A percentile compares a stretch with the other conserved stretches of the same genome.
phyloP scores from a whole-genome alignment of 2,329 filamentous ascomycete genomes.

The Diaporthe aspalathi region DNA sequence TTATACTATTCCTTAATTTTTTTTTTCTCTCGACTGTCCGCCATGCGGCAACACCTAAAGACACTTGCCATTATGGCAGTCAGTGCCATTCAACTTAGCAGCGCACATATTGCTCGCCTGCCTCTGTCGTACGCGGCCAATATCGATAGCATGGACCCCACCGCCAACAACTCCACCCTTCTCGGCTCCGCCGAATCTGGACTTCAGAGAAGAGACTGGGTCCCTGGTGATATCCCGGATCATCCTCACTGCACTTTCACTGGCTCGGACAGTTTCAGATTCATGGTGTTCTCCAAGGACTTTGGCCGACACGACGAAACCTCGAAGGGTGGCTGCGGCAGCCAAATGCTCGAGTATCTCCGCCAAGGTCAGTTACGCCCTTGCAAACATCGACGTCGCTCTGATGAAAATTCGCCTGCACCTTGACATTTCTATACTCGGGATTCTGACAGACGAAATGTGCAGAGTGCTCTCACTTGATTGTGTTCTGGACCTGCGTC shows the following conservation, averaged over 20 bases:
- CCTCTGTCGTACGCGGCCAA: neutral
- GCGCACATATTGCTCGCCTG: neutral
- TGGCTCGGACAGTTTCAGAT: neutral
- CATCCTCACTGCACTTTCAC: neutral
- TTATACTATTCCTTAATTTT: neutral
- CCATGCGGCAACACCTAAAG: neutral
- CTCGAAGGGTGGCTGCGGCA: neutral
- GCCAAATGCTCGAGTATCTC: neutral
- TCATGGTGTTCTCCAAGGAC: slow-evolving; percentile 1
- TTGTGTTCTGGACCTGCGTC: neutral
- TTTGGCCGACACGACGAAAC: neutral
- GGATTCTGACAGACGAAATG: neutral
- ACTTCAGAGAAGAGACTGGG: neutral
- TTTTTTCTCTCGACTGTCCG: too few relatives aligned
- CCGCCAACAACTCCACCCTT: too few relatives aligned
- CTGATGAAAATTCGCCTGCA: neutral
- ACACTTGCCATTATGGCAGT: neutral
- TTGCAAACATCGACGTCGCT: neutral
- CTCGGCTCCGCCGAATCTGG: neutral
- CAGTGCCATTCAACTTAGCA: neutral
- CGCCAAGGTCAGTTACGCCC: neutral
- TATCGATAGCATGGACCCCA: neutral
- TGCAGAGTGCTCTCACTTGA: neutral
- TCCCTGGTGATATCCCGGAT: neutral
- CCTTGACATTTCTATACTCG: too few relatives aligned